These are phyloP conservation scores for Porcisia hertigi DNA, from an alignment of 208 protist species.

Conservation along the genomic window DNA sequence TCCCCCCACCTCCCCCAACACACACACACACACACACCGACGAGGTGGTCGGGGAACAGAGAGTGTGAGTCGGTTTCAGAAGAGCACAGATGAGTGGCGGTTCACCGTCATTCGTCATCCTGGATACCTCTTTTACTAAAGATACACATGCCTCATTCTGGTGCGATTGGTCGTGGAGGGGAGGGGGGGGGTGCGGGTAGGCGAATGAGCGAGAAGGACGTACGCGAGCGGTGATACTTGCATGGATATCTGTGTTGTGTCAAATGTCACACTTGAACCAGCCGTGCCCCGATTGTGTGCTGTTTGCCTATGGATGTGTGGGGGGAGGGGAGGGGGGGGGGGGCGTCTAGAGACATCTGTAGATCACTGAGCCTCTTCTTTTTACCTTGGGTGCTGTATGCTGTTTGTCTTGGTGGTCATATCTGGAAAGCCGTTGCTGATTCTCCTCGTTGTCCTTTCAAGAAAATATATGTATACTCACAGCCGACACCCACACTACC, in stretches of 20 bases:
- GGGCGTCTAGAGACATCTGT: too few relatives aligned
- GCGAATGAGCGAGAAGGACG: background rate
- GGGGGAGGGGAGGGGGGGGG: too few relatives aligned
- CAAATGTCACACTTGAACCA: too few relatives aligned
- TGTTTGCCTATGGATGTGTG: too few relatives aligned
- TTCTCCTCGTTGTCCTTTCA: too few relatives aligned
- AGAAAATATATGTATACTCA: too few relatives aligned
- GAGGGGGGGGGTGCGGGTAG: background rate
- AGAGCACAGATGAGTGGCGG: background rate
- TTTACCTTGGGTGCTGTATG: background rate
- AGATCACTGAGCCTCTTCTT: background rate
- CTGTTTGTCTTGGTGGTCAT: too few relatives aligned
- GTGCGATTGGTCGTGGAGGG: background rate
- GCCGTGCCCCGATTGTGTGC: too few relatives aligned
- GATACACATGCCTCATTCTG: background rate
- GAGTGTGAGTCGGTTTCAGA: background rate
- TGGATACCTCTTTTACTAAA: background rate
- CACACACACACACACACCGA: background rate
- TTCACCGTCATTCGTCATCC: background rate
- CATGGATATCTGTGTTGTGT: too few relatives aligned
- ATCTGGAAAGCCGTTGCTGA: too few relatives aligned
- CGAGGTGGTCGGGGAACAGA: background rate
- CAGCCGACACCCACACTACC: too few relatives aligned
- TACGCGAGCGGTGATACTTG: background rate
- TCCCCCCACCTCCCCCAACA: background rate